Percentiles rank a stretch among this genome's conserved stretches.
Conservation (phyloP, 108 stramenopile genomes). For the Nitzschia sp. region DNA sequence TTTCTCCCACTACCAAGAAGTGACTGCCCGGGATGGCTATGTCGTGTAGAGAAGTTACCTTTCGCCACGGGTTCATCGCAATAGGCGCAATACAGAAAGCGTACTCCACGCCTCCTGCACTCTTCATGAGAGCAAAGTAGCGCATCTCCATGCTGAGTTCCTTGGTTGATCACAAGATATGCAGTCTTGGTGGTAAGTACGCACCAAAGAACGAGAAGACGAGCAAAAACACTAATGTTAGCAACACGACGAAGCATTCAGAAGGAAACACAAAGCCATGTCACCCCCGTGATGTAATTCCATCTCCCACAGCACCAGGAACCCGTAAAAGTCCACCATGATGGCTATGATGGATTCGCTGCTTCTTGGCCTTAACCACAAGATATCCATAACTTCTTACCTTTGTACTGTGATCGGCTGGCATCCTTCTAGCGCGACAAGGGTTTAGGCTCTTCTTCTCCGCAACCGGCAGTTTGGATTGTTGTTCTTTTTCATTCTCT, state of each 20-base stretch:
- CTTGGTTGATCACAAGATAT: neutral
- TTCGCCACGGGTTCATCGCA: slow-evolving; percentile 9
- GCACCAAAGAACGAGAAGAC: neutral
- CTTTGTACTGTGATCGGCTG: neutral
- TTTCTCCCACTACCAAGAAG: no score
- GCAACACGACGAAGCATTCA: neutral
- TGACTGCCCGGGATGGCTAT: slow-evolving; percentile 2
- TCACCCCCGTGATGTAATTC: no score
- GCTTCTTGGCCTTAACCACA: neutral
- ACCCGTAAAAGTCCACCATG: no score
- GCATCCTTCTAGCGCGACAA: neutral
- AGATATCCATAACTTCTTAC: neutral
- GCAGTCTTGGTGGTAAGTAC: neutral
- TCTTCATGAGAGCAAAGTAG: neutral
- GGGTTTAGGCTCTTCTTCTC: neutral
- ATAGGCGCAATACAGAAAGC: slow-evolving; percentile 3
- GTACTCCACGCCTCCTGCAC: neutral
- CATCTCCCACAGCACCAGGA: no score
- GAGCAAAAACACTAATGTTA: neutral
- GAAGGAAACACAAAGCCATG: no score
- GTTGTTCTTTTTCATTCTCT: neutral
- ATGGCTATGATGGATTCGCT: neutral
- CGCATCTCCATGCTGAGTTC: neutral
- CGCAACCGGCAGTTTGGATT: neutral
- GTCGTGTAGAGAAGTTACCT: slow-evolving; percentile 5